Evolutionary conservation across 2,329 filamentous ascomycete species (phyloP), one percentile per base, ranked within the genome.

Genomic region (Aureobasidium lini): DNA sequence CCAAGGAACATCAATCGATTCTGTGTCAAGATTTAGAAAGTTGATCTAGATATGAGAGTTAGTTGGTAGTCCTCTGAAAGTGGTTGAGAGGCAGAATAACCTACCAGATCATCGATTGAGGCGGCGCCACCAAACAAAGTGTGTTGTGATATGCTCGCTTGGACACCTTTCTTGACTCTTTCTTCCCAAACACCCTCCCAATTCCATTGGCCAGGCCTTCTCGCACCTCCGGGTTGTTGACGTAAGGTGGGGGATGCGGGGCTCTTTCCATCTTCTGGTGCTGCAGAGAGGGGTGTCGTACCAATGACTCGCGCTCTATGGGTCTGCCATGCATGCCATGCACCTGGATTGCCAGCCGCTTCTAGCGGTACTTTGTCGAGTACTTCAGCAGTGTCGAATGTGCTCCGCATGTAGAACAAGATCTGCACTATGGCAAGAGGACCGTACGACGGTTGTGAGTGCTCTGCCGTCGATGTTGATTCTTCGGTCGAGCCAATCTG

Each of bases 161-260:
- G 82, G 44, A 96, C 83, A 16, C 88, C 88, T 71, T 87, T 89
- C 72, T 84, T 86, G 1, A 96, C 92, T 58, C 93, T 82, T 64
- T 92, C 87, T 70, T 95, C 89, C 93, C 93, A 99, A 0, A 97
- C 93, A 0, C 93, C 92, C 68, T 96, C 90, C 93, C 93, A 97
- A 69, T 95, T 95, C 93, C 93, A 97, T 67, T 95, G 88, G 6
- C 88, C 89, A 0, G 90, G 90, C 52, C 81, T 79, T 62, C 85
- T 76, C 61, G 74, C 82, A 70, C 69, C 71, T n/a, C 71, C 71
- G 13, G 71, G 70, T 62, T 65, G 71, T 66, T 66, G 70, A 62
- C 65, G 69, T 53, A 44, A 65, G 63, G 48, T 60, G 58, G 36
- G 64, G 16, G 64, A 46, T 13, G 39, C 44, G 59, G 62, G 46